phyloP scores from a whole-genome alignment of 163 green algal genomes.

The Chlorella variabilis region DNA sequence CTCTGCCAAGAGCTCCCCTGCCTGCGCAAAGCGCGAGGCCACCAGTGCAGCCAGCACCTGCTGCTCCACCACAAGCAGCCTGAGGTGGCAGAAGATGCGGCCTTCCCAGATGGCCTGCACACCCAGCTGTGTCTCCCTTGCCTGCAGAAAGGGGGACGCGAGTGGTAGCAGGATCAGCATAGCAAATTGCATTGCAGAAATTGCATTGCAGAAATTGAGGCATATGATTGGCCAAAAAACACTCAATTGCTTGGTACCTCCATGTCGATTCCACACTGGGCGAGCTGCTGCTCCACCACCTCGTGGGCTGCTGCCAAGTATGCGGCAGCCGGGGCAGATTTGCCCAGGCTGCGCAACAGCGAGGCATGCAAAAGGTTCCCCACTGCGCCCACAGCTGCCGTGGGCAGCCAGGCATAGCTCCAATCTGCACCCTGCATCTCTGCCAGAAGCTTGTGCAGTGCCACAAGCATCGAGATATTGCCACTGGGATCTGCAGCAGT shows the following conservation, averaged over 20 bases:
- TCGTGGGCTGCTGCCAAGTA: slow-evolving; percentile 25
- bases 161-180: neutral
- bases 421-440: neutral
- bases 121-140: neutral
- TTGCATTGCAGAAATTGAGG: too few species aligned
- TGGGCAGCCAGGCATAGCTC: slow-evolving; percentile 34
- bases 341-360: slow-evolving; percentile 30
- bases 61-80: slow-evolving; percentile 26
- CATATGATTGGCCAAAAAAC: too few species aligned
- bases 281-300: slow-evolving; percentile 35
- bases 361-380: slow-evolving; percentile 31
- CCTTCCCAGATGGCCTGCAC: slow-evolving; percentile 28
- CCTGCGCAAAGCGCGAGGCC: neutral
- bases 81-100: slow-evolving; percentile 27
- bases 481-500: neutral
- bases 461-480: neutral
- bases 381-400: slow-evolving; percentile 7
- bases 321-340: neutral
- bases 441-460: slow-evolving; percentile 15
- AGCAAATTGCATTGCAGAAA: too few species aligned
- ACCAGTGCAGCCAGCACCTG: neutral
- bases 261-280: neutral
- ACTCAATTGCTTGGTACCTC: too few species aligned
- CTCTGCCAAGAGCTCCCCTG: neutral
- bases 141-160: neutral